A percentile compares a stretch with the other conserved stretches of the same genome.
Conservation (phyloP, 192 early-diverging fungal species). For the Powellomyces hirtus region DNA sequence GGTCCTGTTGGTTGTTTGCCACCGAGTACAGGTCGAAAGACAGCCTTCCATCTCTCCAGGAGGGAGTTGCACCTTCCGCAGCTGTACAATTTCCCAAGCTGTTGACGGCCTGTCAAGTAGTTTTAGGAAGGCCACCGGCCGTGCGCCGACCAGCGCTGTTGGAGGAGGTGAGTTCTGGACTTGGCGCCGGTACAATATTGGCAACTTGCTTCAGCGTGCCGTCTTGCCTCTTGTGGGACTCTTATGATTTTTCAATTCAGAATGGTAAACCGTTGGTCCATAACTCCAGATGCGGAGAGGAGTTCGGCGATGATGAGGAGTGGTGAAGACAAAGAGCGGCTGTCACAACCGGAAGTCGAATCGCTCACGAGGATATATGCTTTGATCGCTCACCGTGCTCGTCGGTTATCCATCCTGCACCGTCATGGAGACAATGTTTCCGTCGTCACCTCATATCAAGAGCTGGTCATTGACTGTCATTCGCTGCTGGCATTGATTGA, state of each 20-base stretch:
- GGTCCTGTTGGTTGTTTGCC: too few species aligned
- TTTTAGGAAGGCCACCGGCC: neutral
- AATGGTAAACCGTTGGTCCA: neutral
- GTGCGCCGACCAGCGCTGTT: too few species aligned
- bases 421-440: constrained; percentile 12
- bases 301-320: neutral
- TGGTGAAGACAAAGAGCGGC: neutral
- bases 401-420: constrained; percentile 20
- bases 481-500: constrained; percentile 13
- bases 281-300: neutral
- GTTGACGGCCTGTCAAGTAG: neutral
- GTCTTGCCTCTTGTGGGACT: neutral
- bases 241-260: neutral
- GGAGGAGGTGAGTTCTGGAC: too few species aligned
- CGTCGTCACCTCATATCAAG: constrained; percentile 21
- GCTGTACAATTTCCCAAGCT: too few species aligned
- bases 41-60: neutral
- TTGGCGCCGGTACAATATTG: too few species aligned
- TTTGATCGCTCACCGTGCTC: constrained; percentile 18
- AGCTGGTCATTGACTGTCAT: constrained; percentile 25
- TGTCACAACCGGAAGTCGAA: neutral
- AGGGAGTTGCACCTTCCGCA: too few species aligned
- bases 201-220: too few species aligned
- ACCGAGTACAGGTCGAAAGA: too few species aligned
- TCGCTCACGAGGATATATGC: constrained; percentile 7